Conservation (phyloP, 2,329 filamentous ascomycete species). For the Fusarium multiceps region DNA sequence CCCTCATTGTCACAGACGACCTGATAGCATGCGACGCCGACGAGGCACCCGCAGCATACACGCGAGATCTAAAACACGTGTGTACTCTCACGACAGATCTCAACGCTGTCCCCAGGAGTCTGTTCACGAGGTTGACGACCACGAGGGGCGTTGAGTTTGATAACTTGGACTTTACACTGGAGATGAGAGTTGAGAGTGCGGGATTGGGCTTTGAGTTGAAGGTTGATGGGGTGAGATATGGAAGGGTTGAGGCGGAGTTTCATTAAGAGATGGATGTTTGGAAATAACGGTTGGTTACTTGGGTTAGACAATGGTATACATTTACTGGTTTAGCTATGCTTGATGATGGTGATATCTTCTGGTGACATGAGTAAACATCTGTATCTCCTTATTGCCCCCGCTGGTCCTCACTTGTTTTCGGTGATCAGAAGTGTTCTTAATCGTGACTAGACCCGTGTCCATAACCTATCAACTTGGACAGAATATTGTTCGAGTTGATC, state of each 20-base stretch:
- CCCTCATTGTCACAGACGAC: constrained; percentile 81
- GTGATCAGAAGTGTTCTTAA: too few relatives aligned
- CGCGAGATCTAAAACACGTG: constrained; percentile 73
- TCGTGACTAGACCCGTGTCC: too few relatives aligned
- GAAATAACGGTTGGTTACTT: neutral
- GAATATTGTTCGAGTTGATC: neutral
- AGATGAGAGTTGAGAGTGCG: constrained; percentile 85
- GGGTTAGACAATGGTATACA: constrained; percentile 13
- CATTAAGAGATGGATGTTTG: constrained; percentile 52
- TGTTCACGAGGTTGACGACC: constrained; percentile 81
- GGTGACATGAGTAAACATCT: neutral
- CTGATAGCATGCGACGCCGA: constrained; percentile 81
- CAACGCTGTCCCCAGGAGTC: constrained; percentile 75
- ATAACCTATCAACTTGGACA: too few relatives aligned
- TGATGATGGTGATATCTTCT: neutral
- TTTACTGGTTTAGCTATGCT: neutral
- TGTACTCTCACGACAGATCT: constrained; percentile 86
- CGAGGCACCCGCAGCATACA: constrained; percentile 69
- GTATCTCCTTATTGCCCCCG: accelerated
- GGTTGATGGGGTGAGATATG: constrained; percentile 81
- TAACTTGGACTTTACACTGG: constrained; percentile 82
- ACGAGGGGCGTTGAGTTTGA: constrained; percentile 84
- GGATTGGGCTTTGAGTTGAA: constrained; percentile 81
- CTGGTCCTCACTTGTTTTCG: neutral
- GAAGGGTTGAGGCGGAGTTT: constrained; percentile 81